Evolutionary conservation across 2,329 filamentous ascomycete species (phyloP).

Genomic region (Talaromyces marneffei): DNA sequence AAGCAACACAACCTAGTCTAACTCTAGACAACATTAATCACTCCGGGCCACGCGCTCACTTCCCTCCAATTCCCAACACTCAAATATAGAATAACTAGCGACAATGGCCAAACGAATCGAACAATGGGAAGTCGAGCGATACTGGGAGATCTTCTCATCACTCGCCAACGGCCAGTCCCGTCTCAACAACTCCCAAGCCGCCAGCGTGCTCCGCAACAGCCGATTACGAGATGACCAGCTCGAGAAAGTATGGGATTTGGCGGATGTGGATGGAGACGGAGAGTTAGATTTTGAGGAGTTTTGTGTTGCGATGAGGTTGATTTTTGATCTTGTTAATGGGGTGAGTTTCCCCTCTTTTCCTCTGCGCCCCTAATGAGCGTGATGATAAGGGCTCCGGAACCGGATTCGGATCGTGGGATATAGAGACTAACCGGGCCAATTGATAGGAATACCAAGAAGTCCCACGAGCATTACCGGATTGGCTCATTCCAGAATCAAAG

Average conservation of each 20-base stretch:
- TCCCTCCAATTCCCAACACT: neutral
- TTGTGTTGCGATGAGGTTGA: slow-evolving; percentile 96
- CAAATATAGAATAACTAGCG: neutral
- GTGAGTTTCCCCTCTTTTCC: slow-evolving; percentile 46
- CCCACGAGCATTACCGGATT: slow-evolving; percentile 80
- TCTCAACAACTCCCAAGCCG: slow-evolving; percentile 64
- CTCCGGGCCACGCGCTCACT: slow-evolving; percentile 2
- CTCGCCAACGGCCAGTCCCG: slow-evolving; percentile 59
- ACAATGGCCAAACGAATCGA: slow-evolving; percentile 51
- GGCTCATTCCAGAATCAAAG: slow-evolving; percentile 94
- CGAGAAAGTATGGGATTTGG: slow-evolving; percentile 95
- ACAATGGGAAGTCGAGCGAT: slow-evolving; percentile 69
- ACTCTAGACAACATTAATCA: neutral
- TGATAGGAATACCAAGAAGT: slow-evolving; percentile 80
- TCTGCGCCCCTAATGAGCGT: neutral
- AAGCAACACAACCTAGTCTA: neutral
- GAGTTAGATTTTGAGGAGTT: slow-evolving; percentile 99
- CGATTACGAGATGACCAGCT: slow-evolving; percentile 73
- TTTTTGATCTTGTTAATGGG: slow-evolving; percentile 95
- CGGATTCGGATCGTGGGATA: neutral
- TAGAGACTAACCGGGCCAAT: neutral
- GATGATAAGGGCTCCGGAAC: neutral
- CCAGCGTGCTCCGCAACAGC: slow-evolving; percentile 67
- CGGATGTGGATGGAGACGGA: slow-evolving; percentile 94
- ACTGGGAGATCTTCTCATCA: slow-evolving; percentile 73